Evolutionary conservation across 2,329 filamentous ascomycete species (phyloP), one percentile per base, ranked within the genome.

Genomic region (Penicillium sp.): DNA sequence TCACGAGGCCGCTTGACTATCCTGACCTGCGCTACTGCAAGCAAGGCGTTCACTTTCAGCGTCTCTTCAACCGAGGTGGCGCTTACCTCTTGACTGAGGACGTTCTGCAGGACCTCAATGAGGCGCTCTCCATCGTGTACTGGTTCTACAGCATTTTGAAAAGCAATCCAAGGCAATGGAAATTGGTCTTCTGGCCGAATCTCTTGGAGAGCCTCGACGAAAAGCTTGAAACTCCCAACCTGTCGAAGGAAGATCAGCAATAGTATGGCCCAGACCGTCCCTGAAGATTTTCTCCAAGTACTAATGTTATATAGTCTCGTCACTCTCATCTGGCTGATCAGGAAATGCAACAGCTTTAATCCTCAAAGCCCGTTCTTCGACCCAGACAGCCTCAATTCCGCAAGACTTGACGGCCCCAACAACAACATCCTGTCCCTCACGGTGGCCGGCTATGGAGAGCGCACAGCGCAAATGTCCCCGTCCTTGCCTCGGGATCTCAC

Each of bases 1-100:
- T 77, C 31, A 35, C 43, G 3, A 59, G 54, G 5, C 70, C 69
- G 7, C 66, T 76, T 5, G 55, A 71, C 47, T 58, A 65, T 25
- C 52, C 67, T 38, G 64, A 70, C 47, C 43, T 58, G 15, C 55
- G 59, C 25, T 58, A 37, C 28, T 42, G n/a, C 34, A 38, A 28
- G 2, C 17, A 50, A 14, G 17, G 28, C 2, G 58, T 63, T 3
- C 63, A 76, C 49, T 67, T 75, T 28, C 68, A 76, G 58, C 71
- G 74, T 14, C 61, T 80, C 5, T 79, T 80, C 34, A 73, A 74
- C 6, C 62, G 71, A 48, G 77, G 77, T 7, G 67, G 63, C 8
- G 73, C 73, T 1, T 70, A 78, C 28, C 68, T 81, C 6, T 60
- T 81, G 15, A 78, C 78, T 1, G 77, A 79, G 59, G 77, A 78